phyloP scores from a whole-genome alignment of 352 stramenopile genomes.

The Pythium aristosporum region DNA sequence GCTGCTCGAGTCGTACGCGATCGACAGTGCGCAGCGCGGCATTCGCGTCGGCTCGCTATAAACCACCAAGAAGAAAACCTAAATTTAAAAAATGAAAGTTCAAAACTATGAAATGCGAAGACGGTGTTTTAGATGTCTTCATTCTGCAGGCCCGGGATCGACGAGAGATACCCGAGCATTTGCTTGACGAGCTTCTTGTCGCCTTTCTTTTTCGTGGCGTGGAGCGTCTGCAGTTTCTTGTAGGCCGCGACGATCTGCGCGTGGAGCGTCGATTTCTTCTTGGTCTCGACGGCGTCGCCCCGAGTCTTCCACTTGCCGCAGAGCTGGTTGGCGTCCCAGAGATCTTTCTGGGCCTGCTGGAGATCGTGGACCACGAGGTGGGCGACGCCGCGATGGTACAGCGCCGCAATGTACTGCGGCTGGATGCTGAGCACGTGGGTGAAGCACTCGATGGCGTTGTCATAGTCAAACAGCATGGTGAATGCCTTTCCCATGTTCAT shows the following conservation, averaged over 20 bases:
- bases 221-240: slow-evolving; percentile 68
- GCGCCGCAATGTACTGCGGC: slow-evolving; percentile 47
- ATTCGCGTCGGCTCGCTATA: slow-evolving; percentile 67
- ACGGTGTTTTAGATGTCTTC: too few relatives aligned
- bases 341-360: slow-evolving; percentile 57
- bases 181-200: slow-evolving; percentile 85
- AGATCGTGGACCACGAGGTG: slow-evolving; percentile 66
- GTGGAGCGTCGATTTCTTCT: slow-evolving; percentile 41
- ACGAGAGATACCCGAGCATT: slow-evolving; percentile 79
- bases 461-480: slow-evolving; percentile 50
- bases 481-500: slow-evolving; percentile 87
- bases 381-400: slow-evolving; percentile 73
- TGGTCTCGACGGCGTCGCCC: slow-evolving; percentile 22
- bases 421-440: slow-evolving; percentile 41
- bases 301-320: slow-evolving; percentile 47
- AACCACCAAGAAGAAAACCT: neutral
- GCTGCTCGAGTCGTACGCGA: slow-evolving; percentile 55
- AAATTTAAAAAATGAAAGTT: neutral
- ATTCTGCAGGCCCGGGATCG: slow-evolving; percentile 57
- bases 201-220: slow-evolving; percentile 74
- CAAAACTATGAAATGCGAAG: too few relatives aligned
- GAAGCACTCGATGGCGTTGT: slow-evolving; percentile 61
- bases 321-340: slow-evolving; percentile 64
- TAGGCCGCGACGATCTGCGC: slow-evolving; percentile 62
- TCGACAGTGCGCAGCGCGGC: slow-evolving; percentile 60